Base-by-base conservation (phyloP, 106 monocot genomes). In the Phalaenopsis aphrodite region DNA sequence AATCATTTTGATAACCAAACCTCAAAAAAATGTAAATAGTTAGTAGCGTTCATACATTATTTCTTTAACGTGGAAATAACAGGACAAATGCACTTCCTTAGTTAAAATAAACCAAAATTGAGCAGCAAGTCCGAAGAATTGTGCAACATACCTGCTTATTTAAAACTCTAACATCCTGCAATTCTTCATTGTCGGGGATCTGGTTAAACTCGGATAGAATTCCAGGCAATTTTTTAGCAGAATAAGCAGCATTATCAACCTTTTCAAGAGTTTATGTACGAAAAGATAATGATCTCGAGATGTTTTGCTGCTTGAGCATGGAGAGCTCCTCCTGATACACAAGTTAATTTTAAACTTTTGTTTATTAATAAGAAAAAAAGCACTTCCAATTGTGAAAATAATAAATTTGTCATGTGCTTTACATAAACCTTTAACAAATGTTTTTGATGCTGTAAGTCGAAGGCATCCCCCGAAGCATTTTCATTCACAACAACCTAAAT, bases 401-500 rank as follows among this genome's bases (percentile, higher is more conserved):
- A 42, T 56, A 47, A 66, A 45, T 61, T 19, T 48, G 18, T 55
- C 8, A 46, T 77, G 14, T 76, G 30, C 64, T 38, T 39, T 0
- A 45, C 14, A 76, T 14, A 97, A 30, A 30, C 96, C 93, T 97
- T 97, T 82, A 97, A 82, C 61, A 94, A 58, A 42, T 83, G 84
- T 82, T 94, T 93, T 81, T 98, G 94, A 76, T 82, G 84, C 55
- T 87, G 94, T 79, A 94, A 86, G 79, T 89, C 85, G 69, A 77
- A 76, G 19, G 89, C 65, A 78, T 97, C 92, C 82, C 90, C 94
- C 41, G 87, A 87, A 80, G 90, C 86, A 85, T 94, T 90, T 91
- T 94, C 94, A 87, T 98, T 94, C 30, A 94, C 89, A 55, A 98
- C 79, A 78, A 94, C 94, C 94, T 95, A 47, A 75, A 55, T 79